Base-by-base conservation (phyloP, 73 alveolate genomes). In the Symbiodinium natans region DNA sequence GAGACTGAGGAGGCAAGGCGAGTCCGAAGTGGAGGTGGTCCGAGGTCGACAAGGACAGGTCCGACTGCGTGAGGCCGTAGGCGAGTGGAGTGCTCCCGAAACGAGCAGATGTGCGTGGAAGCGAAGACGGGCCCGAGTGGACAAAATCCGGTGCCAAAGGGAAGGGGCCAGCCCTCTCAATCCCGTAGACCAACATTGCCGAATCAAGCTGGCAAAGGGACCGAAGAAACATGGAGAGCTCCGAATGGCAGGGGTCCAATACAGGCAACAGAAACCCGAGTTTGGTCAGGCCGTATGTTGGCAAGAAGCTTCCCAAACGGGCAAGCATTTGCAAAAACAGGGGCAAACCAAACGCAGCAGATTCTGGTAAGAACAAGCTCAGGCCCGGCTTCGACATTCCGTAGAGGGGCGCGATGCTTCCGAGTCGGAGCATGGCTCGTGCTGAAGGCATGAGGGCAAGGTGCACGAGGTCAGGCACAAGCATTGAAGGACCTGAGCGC, bases 251-350 rank as follows among this genome's bases (percentile, higher is more conserved):
- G 52, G 13, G n/a, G 75, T 93, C 99, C 99, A 52, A 21, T 1
- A 13, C 54, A 8, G 54, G 33, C 75, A 40, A 11, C 21, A 41
- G 3, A 2, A 40, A 19, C 43, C 36, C 93, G 34, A 54, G 41
- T 10, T 93, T 52, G 2, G 99, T 75, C 86, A 93, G 59, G 85
- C 99, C 99, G 15, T 52, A 93, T 43, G 59, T 86, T 33, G 39
- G 42, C 93, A 54, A 71, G 48, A 34, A 59, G 33, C 74, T 82
- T 36, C 52, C 99, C 36, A 46, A 40, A n/a, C 93, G 23, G 41
- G 86, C 93, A 21, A 54, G 86, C 74, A 41, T 93, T 52, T 48
- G 99, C 54, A 40, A 75, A 2, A 34, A 73, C 39, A 27, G 8
- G 56, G 77, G 10, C 5, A 13, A 41, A 17, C 27, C 88, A 29